Evolutionary conservation across 495 filamentous ascomycete species (phyloP).

Genomic region (Staphylotrichum tortipilum): DNA sequence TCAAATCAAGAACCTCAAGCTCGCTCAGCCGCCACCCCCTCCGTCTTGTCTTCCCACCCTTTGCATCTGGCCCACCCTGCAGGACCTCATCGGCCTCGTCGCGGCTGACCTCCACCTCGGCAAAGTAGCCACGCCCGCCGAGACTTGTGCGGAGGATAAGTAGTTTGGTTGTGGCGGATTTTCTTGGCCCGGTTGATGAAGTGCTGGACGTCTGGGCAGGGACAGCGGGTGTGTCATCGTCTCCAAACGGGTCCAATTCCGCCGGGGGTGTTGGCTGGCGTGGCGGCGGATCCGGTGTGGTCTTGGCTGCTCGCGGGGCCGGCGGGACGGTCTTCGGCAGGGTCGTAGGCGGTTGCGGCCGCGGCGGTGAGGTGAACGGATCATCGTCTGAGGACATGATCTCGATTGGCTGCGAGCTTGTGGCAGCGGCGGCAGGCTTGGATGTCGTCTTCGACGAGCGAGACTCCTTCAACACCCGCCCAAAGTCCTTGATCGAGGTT

Average conservation of each 20-base stretch:
- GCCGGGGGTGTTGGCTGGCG: neutral
- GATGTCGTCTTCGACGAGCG: neutral
- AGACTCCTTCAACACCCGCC: neutral
- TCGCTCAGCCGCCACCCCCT: slow-evolving; percentile 30
- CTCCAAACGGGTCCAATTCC: too few species aligned
- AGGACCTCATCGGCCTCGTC: slow-evolving; percentile 18
- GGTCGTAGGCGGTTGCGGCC: too few species aligned
- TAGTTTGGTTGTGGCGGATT: neutral
- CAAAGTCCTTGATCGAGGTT: slow-evolving; percentile 13
- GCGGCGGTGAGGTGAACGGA: slow-evolving; percentile 7
- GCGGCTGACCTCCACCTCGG: slow-evolving; percentile 10
- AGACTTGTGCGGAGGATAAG: neutral
- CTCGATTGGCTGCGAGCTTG: slow-evolving; percentile 1
- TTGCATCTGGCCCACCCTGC: neutral
- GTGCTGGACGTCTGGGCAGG: rapidly evolving
- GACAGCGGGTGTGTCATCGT: neutral
- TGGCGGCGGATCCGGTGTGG: neutral
- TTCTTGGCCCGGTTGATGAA: neutral
- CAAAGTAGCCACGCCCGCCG: neutral
- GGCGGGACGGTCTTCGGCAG: neutral
- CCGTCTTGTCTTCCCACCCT: neutral
- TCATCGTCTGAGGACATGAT: slow-evolving; percentile 16
- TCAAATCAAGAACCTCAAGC: slow-evolving; percentile 33
- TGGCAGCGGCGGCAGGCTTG: neutral
- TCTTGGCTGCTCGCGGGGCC: neutral